phyloP scores from a whole-genome alignment of 2,329 filamentous ascomycete genomes.

The Biscogniauxia mediterranea region DNA sequence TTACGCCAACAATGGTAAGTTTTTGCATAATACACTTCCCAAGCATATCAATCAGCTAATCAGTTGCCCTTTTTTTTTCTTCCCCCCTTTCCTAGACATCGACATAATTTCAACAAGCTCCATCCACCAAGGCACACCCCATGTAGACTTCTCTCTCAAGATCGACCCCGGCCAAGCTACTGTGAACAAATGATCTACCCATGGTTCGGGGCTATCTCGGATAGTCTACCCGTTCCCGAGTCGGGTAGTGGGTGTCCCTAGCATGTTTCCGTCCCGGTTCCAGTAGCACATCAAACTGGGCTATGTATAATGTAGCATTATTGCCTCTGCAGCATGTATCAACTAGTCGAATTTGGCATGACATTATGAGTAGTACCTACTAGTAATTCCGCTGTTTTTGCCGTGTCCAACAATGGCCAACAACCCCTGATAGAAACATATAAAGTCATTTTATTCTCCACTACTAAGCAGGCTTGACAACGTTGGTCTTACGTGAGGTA shows the following conservation, averaged over 20 bases:
- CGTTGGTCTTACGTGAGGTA: too few relatives aligned
- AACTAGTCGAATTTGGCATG: not conserved
- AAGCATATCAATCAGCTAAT: not conserved
- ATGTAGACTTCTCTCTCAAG: constrained; percentile 96
- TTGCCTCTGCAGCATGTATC: not conserved
- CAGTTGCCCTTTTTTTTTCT: not conserved
- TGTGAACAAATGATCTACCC: constrained; percentile 3
- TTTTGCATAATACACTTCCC: not conserved
- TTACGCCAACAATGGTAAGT: constrained; percentile 73
- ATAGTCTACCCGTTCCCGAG: not conserved
- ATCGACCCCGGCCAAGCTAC: constrained; percentile 51
- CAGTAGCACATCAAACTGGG: not conserved
- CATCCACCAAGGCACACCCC: constrained; percentile 91
- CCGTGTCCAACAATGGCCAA: too few relatives aligned
- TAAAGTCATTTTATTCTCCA: too few relatives aligned
- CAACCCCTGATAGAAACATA: too few relatives aligned
- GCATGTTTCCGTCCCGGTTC: not conserved
- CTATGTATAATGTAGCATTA: not conserved
- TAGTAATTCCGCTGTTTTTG: too few relatives aligned
- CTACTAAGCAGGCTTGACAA: too few relatives aligned
- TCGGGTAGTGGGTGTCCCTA: not conserved
- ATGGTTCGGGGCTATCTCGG: not conserved
- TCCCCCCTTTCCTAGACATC: constrained; percentile 57
- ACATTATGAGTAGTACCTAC: too few relatives aligned
- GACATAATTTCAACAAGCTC: constrained; percentile 96